Evolutionary conservation across 2,329 filamentous ascomycete genomes (phyloP), one percentile per base, ranked within the genome.

Genomic region (Pseudopyrenochaeta lycopersici): DNA sequence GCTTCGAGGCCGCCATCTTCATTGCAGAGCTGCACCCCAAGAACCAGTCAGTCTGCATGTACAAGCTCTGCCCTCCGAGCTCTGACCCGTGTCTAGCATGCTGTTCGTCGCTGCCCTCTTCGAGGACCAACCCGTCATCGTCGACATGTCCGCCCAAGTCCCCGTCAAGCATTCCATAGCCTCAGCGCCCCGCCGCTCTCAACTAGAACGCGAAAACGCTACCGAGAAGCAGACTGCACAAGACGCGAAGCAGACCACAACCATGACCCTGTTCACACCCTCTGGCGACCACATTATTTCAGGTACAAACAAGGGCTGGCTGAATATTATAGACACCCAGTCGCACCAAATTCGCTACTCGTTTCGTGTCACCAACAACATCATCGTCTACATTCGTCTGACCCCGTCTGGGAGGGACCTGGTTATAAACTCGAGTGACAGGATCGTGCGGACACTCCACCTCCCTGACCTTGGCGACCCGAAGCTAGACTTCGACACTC

Each of bases 231-330:
- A 94, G 72, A 88, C 89, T 1, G 92, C 92, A 42, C 91, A 96
- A 71, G 94, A 98, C 71, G 91, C 92, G 11, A 97, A 96, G 72
- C 92, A 97, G 75, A 92, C 92, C 73, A 98, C 95, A 0, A 98
- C 94, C 4, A 92, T 92, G 20, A 91, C 92, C 1, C 88, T 97
- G 30, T 99, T 96, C 81, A 94, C 92, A 0, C 85, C 88, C 1
- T 85, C 88, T 0, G 95, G 95, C 44, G 88, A 93, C 40, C 91
- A 98, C 75, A 92, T 99, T 56, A 85, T 99, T 30, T 88, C 92
- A 1, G 96, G 92, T 33, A 99, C 95, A 4, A 97, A 89, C 65
- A 98, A 97, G 76, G 95, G 95, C 50, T 96, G 92, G 83, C 83
- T 99, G 55, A 99, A 99, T 76, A 91, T 99, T 56, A 95, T 99